phyloP scores from a whole-genome alignment of 352 stramenopile species.

The Globisporangium middletonii region DNA sequence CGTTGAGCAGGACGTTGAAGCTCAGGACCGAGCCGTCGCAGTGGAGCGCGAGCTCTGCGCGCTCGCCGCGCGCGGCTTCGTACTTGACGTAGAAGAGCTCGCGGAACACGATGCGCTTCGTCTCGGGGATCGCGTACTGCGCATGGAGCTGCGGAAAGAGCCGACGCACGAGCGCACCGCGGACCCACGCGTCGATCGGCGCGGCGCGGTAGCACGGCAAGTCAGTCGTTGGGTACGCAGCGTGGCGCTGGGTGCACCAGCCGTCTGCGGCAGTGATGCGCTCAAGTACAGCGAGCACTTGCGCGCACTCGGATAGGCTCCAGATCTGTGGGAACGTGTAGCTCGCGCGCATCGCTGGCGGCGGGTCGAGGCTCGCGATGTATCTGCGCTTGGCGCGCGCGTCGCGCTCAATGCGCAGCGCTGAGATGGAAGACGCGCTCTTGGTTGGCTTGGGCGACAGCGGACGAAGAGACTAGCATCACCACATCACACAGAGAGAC shows the following conservation, averaged over 20 bases:
- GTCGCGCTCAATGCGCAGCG: slow-evolving; percentile 30
- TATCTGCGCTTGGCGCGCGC: slow-evolving; percentile 39
- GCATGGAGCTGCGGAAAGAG: slow-evolving; percentile 57
- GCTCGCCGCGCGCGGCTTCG: slow-evolving; percentile 49
- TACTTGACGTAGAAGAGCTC: slow-evolving; percentile 90
- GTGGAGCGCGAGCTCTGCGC: slow-evolving; percentile 82
- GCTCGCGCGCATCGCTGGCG: slow-evolving; percentile 30
- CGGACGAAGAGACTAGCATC: too few relatives aligned
- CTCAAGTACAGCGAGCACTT: slow-evolving; percentile 37
- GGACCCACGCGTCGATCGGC: slow-evolving; percentile 60
- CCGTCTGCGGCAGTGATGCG: slow-evolving; percentile 30
- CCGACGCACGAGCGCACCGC: slow-evolving; percentile 29
- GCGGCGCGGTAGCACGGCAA: slow-evolving; percentile 71
- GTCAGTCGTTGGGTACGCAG: slow-evolving; percentile 81
- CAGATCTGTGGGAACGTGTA: slow-evolving; percentile 48
- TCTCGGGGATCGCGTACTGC: slow-evolving; percentile 33
- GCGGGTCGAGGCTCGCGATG: slow-evolving; percentile 40
- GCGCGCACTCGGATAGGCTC: slow-evolving; percentile 37
- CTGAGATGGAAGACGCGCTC: slow-evolving; percentile 5
- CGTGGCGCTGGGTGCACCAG: slow-evolving; percentile 76
- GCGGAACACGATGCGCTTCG: slow-evolving; percentile 58
- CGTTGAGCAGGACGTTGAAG: slow-evolving; percentile 91
- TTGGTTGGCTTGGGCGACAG: not conserved
- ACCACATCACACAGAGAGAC: too few relatives aligned
- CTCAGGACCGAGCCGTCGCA: slow-evolving; percentile 92